These are phyloP conservation scores for Zangia roseola DNA, from an alignment of 768 basidiomycete species.

Conservation along the genomic window DNA sequence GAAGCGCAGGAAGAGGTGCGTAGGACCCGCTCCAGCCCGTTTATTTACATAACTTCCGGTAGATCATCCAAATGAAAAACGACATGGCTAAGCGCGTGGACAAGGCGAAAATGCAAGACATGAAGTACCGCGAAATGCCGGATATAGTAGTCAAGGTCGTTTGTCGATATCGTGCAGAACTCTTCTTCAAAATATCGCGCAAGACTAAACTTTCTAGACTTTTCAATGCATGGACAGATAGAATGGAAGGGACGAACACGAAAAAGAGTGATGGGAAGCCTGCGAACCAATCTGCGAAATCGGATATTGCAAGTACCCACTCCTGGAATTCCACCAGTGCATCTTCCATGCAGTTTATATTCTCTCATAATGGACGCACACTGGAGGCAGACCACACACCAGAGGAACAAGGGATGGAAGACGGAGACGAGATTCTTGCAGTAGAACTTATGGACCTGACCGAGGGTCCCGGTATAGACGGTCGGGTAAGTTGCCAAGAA, in stretches of 20 bases:
- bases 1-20: slow-evolving; percentile 82
- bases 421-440: slow-evolving; percentile 85
- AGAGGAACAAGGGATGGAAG: slow-evolving; percentile 85
- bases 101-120: slow-evolving; percentile 74
- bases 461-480: slow-evolving; percentile 58
- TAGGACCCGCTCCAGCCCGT: not conserved
- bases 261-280: slow-evolving; percentile 44
- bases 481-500: slow-evolving; percentile 48
- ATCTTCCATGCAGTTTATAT: slow-evolving; percentile 73
- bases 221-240: slow-evolving; percentile 85
- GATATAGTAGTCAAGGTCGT: slow-evolving; percentile 88
- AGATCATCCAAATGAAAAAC: slow-evolving; percentile 80
- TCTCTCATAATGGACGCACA: slow-evolving; percentile 77
- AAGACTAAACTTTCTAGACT: slow-evolving; percentile 83
- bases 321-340: slow-evolving; percentile 38
- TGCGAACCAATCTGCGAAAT: slow-evolving; percentile 50
- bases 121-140: slow-evolving; percentile 82
- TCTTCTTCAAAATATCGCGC: slow-evolving; percentile 91
- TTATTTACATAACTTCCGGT: slow-evolving; percentile 3
- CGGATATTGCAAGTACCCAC: slow-evolving; percentile 48
- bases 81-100: slow-evolving; percentile 80
- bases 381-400: slow-evolving; percentile 82
- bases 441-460: slow-evolving; percentile 92
- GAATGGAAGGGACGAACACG: slow-evolving; percentile 67
- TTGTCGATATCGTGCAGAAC: slow-evolving; percentile 85